Conservation (phyloP, 192 early-diverging fungal species). For the Coemansia sp. region DNA sequence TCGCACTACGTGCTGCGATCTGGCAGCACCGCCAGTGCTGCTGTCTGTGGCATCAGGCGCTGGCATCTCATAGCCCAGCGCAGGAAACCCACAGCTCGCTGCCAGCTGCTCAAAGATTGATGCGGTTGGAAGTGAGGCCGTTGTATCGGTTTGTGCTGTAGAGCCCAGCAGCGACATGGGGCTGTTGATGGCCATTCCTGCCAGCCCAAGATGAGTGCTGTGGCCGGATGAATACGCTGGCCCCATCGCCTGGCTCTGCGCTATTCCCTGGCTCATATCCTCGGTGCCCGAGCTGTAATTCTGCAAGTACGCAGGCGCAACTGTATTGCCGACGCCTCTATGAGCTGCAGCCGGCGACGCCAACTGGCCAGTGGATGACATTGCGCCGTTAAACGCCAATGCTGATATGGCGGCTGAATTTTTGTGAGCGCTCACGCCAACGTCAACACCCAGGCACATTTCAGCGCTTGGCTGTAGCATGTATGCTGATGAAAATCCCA, state of each 20-base stretch:
- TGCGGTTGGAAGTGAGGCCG: conserved; percentile 1
- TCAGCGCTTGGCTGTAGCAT: background rate
- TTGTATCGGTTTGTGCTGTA: background rate
- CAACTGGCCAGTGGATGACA: background rate
- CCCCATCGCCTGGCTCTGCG: background rate
- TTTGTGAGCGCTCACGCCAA: background rate
- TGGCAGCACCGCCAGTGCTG: conserved; percentile 10
- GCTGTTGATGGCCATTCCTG: conserved; percentile 35
- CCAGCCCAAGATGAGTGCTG: conserved; percentile 28
- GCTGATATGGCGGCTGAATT: background rate
- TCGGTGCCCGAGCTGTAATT: background rate
- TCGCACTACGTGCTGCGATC: conserved; percentile 32
- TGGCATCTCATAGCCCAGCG: conserved; percentile 3
- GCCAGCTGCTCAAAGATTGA: conserved; percentile 31
- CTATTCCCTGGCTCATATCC: background rate
- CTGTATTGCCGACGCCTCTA: background rate
- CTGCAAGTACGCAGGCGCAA: conserved; percentile 6
- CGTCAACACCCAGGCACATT: conserved; percentile 9
- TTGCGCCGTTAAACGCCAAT: background rate
- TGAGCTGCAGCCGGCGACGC: background rate
- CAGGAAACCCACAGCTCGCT: conserved; percentile 15
- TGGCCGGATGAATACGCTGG: background rate
- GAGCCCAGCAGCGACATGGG: conserved; percentile 9
- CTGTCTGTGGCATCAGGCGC: background rate
- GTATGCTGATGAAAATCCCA: background rate